Evolutionary conservation across 352 stramenopile species (phyloP).

Genomic region (Phytophthora sp.): DNA sequence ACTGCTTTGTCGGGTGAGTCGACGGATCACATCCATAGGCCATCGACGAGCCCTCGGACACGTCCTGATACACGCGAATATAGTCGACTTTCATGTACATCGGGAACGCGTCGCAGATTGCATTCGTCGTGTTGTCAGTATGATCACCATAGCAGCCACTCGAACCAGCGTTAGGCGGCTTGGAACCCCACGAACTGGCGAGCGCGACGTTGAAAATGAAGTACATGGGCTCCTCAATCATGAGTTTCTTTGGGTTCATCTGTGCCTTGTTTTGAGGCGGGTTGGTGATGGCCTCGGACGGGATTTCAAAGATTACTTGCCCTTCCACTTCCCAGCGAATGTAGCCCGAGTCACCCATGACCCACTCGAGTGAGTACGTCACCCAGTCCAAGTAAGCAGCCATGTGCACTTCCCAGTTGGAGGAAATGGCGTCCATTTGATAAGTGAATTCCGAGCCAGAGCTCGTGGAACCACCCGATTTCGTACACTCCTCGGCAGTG

Average conservation of each 20-base stretch:
- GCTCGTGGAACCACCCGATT: slow-evolving; percentile 33
- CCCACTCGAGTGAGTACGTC: slow-evolving; percentile 64
- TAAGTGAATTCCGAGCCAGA: slow-evolving; percentile 46
- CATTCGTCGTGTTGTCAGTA: slow-evolving; percentile 33
- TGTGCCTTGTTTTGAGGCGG: slow-evolving; percentile 46
- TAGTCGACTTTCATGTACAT: slow-evolving; percentile 83
- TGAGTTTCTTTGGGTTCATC: slow-evolving; percentile 81
- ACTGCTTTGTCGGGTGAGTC: slow-evolving; percentile 63
- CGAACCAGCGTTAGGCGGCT: slow-evolving; percentile 44
- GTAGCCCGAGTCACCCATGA: slow-evolving; percentile 51
- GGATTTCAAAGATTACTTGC: slow-evolving; percentile 88
- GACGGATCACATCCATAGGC: slow-evolving; percentile 52
- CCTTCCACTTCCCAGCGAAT: slow-evolving; percentile 78
- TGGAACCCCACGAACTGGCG: slow-evolving; percentile 75
- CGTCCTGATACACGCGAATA: slow-evolving; percentile 55
- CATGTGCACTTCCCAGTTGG: slow-evolving; percentile 82
- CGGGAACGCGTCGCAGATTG: slow-evolving; percentile 67
- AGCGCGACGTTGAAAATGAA: slow-evolving; percentile 93
- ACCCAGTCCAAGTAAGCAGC: slow-evolving; percentile 81
- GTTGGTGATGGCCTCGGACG: slow-evolving; percentile 56
- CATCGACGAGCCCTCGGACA: slow-evolving; percentile 47
- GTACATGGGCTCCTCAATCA: slow-evolving; percentile 92
- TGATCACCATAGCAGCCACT: slow-evolving; percentile 41
- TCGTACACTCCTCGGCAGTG: slow-evolving; percentile 31
- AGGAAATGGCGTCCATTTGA: slow-evolving; percentile 92